phyloP scores from a whole-genome alignment of 73 alveolate species.

The Uronychia binucleata region DNA sequence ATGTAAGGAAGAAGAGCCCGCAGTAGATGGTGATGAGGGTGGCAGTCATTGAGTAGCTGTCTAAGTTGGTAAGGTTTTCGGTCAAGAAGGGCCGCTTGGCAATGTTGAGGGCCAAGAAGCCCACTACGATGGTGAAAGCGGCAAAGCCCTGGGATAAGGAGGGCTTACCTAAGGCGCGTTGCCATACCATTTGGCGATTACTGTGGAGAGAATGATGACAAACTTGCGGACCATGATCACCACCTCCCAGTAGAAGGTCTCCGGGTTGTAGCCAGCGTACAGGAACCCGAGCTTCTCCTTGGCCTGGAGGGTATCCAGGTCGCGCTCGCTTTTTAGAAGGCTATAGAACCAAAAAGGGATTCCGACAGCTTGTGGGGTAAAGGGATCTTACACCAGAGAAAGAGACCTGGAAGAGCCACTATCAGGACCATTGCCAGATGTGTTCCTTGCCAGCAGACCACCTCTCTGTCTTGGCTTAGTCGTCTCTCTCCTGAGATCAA shows the following conservation, averaged over 20 bases:
- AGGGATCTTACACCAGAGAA: constrained; percentile 17
- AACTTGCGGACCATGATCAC: constrained; percentile 44
- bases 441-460: constrained; percentile 30
- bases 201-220: constrained; percentile 13
- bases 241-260: constrained; percentile 58
- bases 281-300: constrained; percentile 62
- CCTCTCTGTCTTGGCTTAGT: constrained; percentile 28
- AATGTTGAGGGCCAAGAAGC: constrained; percentile 32
- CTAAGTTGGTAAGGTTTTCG: constrained; percentile 30
- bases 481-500: constrained; percentile 28
- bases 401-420: constrained; percentile 46
- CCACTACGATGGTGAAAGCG: constrained; percentile 16
- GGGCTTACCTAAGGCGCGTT: constrained; percentile 10
- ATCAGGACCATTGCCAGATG: constrained; percentile 25
- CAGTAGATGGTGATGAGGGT: constrained; percentile 55
- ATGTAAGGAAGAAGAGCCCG: constrained; percentile 58
- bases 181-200: constrained; percentile 33
- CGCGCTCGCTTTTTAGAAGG: constrained; percentile 25
- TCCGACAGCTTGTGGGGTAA: constrained; percentile 29
- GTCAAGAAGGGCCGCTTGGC: constrained; percentile 39
- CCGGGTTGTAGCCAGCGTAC: constrained; percentile 52
- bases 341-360: constrained; percentile 38
- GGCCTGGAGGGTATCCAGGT: constrained; percentile 36
- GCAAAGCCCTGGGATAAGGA: too few relatives aligned
- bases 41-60: constrained; percentile 17